A percentile compares a stretch with the other conserved stretches of the same genome.
These are phyloP conservation scores for Colletotrichum limetticola DNA, from an alignment of 2,329 filamentous ascomycete species.

Conservation along the genomic window DNA sequence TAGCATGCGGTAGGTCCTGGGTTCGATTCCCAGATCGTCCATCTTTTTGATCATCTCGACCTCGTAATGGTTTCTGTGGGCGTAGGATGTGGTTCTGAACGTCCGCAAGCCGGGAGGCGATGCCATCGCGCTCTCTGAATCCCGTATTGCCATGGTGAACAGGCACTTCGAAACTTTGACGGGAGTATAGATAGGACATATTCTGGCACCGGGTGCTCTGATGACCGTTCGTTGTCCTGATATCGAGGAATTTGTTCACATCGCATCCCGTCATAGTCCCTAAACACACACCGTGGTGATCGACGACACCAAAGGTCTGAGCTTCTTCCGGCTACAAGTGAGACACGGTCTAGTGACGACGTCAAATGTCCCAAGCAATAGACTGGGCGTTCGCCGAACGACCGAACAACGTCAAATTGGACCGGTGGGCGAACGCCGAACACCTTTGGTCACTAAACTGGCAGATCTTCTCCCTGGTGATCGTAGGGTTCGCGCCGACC, in stretches of 20 bases:
- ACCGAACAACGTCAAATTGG: not conserved
- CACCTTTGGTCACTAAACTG: not conserved
- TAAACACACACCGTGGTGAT: not conserved
- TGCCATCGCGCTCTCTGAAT: no score
- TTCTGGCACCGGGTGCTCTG: not conserved
- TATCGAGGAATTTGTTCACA: not conserved
- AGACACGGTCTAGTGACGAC: not conserved
- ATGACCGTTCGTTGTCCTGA: not conserved
- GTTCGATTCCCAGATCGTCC: conserved; percentile 35
- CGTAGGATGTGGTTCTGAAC: no score
- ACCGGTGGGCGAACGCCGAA: not conserved
- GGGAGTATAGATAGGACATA: no score
- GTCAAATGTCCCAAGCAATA: not conserved
- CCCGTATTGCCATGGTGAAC: no score
- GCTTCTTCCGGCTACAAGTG: not conserved
- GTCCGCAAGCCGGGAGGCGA: no score
- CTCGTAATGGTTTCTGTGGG: not conserved
- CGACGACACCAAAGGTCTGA: not conserved
- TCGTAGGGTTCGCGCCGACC: not conserved
- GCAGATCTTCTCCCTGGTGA: conserved; percentile 17
- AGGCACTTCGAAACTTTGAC: no score
- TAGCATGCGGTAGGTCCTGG: conserved; percentile 34
- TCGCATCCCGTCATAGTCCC: not conserved
- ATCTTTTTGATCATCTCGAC: not conserved
- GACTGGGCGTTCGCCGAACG: not conserved